A percentile compares a stretch with the other conserved stretches of the same genome.
Conservation (phyloP, 148 eudicot genomes). For the Cornus kousa region DNA sequence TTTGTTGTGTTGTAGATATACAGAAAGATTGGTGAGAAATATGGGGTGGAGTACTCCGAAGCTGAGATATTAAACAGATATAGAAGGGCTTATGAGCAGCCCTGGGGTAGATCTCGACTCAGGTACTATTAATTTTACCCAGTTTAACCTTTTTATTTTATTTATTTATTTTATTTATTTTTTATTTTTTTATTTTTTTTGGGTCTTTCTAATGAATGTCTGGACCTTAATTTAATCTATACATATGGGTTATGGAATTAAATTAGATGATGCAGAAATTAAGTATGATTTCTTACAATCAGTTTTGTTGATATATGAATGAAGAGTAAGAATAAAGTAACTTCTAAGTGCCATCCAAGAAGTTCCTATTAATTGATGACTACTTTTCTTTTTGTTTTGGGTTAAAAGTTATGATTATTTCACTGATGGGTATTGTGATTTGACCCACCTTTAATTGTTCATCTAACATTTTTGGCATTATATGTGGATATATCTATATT, state of each 20-base stretch:
- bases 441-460: background rate
- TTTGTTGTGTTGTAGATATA: constrained; percentile 50
- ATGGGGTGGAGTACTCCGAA: constrained; percentile 81
- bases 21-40: constrained; percentile 86
- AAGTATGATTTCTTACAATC: background rate
- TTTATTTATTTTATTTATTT: no score
- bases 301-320: background rate
- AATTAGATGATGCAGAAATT: background rate
- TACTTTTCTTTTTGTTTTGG: no score
- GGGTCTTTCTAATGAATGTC: background rate
- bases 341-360: background rate
- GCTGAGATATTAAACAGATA: constrained; percentile 73
- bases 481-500: background rate
- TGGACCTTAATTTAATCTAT: background rate
- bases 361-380: background rate
- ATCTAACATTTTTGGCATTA: background rate
- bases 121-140: constrained; percentile 38
- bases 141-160: background rate
- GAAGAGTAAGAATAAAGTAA: background rate
- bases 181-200: background rate
- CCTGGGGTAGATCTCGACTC: constrained; percentile 91
- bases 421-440: background rate
- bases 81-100: constrained; percentile 88
- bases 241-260: background rate
- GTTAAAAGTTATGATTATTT: background rate